Evolutionary conservation across 495 filamentous ascomycete genomes (phyloP).

Genomic region (Delitschia confertaspora): DNA sequence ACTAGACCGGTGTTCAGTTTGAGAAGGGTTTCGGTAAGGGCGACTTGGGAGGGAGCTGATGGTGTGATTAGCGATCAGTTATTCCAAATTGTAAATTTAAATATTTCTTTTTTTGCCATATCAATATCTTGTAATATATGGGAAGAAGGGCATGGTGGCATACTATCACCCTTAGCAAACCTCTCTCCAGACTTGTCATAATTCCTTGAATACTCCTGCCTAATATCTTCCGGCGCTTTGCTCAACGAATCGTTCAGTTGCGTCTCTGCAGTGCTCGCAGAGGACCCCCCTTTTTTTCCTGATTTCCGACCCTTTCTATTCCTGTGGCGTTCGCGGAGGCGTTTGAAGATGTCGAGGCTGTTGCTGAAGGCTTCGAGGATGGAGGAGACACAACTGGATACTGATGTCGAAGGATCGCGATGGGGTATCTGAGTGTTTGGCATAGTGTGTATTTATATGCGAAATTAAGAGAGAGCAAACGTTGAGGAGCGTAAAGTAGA

Average conservation of each 20-base stretch:
- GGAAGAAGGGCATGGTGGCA: too few relatives aligned
- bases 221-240: conserved; percentile 31
- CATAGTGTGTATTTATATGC: conserved; percentile 1
- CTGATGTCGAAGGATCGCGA: neutral
- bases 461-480: neutral
- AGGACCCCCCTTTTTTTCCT: neutral
- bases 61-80: neutral
- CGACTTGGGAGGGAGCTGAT: conserved; percentile 30
- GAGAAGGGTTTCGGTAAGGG: conserved; percentile 34
- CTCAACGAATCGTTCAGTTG: conserved; percentile 29
- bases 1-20: conserved; percentile 39
- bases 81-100: too few relatives aligned
- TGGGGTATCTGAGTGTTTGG: neutral
- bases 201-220: conserved; percentile 28
- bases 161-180: conserved; percentile 35
- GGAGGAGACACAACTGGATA: conserved; percentile 20
- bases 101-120: neutral
- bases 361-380: conserved; percentile 28
- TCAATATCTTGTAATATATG: too few relatives aligned
- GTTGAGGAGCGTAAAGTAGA: neutral
- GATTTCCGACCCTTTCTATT: conserved; percentile 25
- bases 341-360: conserved; percentile 28
- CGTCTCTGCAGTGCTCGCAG: conserved; percentile 19
- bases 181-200: conserved; percentile 23
- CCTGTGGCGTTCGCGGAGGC: conserved; percentile 20